Conservation (phyloP, 345 rosid genomes). For the Arabidopsis suecica region DNA sequence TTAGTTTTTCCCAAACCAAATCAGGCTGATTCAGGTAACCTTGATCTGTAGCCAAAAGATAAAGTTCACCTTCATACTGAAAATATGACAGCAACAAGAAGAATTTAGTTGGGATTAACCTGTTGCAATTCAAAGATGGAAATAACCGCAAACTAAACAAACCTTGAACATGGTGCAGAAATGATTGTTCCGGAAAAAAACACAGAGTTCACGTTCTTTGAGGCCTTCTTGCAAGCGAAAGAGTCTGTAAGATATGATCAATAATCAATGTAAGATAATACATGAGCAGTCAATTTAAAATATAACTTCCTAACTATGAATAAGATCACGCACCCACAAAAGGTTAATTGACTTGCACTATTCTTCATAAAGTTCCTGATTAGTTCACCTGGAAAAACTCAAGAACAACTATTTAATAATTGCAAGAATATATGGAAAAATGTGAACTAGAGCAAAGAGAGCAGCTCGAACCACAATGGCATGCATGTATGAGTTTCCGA, state of each 20-base stretch:
- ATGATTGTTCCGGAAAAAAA: conserved; percentile 97
- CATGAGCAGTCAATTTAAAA: neutral
- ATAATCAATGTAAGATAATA: conserved; percentile 11
- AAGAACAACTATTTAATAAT: conserved; percentile 25
- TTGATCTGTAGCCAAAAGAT: conserved; percentile 98
- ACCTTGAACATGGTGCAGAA: conserved; percentile 99
- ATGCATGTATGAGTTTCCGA: conserved; percentile 13
- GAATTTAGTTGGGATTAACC: neutral
- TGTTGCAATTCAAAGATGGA: conserved; percentile 10
- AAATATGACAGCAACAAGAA: conserved; percentile 34
- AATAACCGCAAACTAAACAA: conserved; percentile 35
- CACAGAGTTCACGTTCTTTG: conserved; percentile 94
- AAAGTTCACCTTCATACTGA: conserved; percentile 94
- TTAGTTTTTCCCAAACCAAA: conserved; percentile 97
- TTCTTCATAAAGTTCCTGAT: conserved; percentile 78
- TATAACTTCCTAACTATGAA: conserved; percentile 26
- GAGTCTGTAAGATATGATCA: conserved; percentile 61
- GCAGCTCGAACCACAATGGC: neutral
- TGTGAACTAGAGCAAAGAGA: conserved; percentile 4
- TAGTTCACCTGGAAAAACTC: conserved; percentile 67
- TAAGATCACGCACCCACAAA: conserved; percentile 69
- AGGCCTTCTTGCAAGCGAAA: conserved; percentile 89
- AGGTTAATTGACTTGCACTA: conserved; percentile 88
- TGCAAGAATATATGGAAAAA: conserved; percentile 24
- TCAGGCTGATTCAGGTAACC: conserved; percentile 93